These are phyloP conservation scores for Verticillium longisporum DNA, from an alignment of 2,329 filamentous ascomycete genomes.

Conservation along the genomic window DNA sequence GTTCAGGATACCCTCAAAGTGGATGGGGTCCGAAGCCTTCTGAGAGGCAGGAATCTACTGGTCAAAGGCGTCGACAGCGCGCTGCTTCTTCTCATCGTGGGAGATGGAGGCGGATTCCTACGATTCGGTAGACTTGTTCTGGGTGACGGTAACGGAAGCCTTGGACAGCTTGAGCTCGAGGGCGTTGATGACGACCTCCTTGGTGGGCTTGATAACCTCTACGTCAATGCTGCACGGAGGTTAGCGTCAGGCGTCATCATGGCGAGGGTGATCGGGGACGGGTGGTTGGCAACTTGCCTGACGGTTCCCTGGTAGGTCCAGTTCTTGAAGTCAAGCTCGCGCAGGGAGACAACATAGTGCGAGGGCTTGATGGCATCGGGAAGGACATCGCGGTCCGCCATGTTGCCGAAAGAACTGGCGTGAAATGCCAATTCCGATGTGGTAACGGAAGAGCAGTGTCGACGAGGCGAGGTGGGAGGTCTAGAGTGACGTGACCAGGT, in stretches of 20 bases:
- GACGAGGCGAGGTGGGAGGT: slow-evolving; percentile 1
- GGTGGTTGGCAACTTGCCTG: slow-evolving; percentile 28
- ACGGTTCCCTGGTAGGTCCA: slow-evolving; percentile 81
- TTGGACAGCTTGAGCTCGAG: slow-evolving; percentile 73
- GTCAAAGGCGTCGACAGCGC: slow-evolving; percentile 70
- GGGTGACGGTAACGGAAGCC: slow-evolving; percentile 52
- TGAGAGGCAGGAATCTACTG: slow-evolving; percentile 62
- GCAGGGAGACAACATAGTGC: slow-evolving; percentile 80
- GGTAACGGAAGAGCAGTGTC: slow-evolving; percentile 16
- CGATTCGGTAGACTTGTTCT: slow-evolving; percentile 48
- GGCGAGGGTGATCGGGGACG: not conserved
- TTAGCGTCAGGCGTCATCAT: not conserved
- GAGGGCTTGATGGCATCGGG: slow-evolving; percentile 65
- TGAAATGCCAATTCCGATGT: slow-evolving; percentile 16
- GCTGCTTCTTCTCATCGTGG: slow-evolving; percentile 80
- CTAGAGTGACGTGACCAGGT: not conserved
- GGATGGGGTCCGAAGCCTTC: slow-evolving; percentile 60
- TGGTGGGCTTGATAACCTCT: slow-evolving; percentile 64
- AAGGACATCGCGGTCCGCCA: slow-evolving; percentile 56
- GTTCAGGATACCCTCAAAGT: slow-evolving; percentile 78
- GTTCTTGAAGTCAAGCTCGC: slow-evolving; percentile 67
- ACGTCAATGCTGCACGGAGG: slow-evolving; percentile 56
- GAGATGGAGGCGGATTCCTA: slow-evolving; percentile 60
- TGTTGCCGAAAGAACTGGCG: slow-evolving; percentile 20
- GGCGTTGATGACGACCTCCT: slow-evolving; percentile 76